Evolutionary conservation across 2,329 filamentous ascomycete species (phyloP).

Genomic region (Aureobasidium namibiae): DNA sequence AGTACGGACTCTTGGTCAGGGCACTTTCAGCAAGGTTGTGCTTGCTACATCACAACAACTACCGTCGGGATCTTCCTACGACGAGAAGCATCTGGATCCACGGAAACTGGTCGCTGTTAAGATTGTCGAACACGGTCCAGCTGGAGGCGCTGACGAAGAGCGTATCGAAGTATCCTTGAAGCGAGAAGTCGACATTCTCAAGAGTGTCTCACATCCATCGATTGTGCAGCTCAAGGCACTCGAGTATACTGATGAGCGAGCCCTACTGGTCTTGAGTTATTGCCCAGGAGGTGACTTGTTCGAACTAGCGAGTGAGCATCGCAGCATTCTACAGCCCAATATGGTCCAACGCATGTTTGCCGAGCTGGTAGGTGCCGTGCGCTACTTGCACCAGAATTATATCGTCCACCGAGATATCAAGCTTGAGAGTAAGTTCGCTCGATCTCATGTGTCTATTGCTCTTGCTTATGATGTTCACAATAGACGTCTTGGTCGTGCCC

Average conservation of each 20-base stretch:
- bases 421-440: slow-evolving; percentile 67
- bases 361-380: slow-evolving; percentile 76
- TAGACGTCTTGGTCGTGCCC: slow-evolving; percentile 88
- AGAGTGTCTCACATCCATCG: slow-evolving; percentile 77
- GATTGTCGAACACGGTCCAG: slow-evolving; percentile 88
- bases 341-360: slow-evolving; percentile 81
- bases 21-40: slow-evolving; percentile 91
- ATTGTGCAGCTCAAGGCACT: slow-evolving; percentile 87
- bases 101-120: slow-evolving; percentile 88
- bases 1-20: slow-evolving; percentile 74
- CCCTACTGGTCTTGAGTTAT: slow-evolving; percentile 80
- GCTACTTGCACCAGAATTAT: slow-evolving; percentile 72
- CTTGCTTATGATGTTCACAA: not conserved
- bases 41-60: slow-evolving; percentile 72
- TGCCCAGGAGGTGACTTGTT: slow-evolving; percentile 93
- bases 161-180: slow-evolving; percentile 89
- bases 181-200: slow-evolving; percentile 90
- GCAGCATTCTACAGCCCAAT: slow-evolving; percentile 56
- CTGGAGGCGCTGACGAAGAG: slow-evolving; percentile 86
- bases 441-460: not conserved
- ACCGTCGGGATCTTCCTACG: slow-evolving; percentile 30
- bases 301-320: slow-evolving; percentile 72
- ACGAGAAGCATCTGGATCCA: slow-evolving; percentile 49
- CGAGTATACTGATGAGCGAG: slow-evolving; percentile 73
- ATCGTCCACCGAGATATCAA: slow-evolving; percentile 98